Conservation (phyloP, 2,329 filamentous ascomycete genomes). For the Aurifilum marmelostoma region DNA sequence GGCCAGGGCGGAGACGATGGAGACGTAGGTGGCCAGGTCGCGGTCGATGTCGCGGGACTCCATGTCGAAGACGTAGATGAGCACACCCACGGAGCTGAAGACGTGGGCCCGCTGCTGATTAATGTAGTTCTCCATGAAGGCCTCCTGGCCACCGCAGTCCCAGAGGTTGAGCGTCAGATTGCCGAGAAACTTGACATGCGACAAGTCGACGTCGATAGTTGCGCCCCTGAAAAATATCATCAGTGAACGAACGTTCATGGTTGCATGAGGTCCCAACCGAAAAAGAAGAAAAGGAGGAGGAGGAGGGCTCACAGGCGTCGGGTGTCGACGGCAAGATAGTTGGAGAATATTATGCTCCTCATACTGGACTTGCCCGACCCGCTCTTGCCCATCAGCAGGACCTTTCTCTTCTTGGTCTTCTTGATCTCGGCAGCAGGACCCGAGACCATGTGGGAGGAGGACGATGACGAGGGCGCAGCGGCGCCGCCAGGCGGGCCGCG, state of each 20-base stretch:
- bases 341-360: constrained; percentile 98
- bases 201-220: constrained; percentile 97
- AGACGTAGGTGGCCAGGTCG: constrained; percentile 89
- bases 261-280: too few species aligned
- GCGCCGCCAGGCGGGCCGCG: constrained; percentile 9
- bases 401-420: constrained; percentile 84
- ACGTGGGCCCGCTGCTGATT: constrained; percentile 94
- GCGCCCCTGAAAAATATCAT: constrained; percentile 63
- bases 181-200: constrained; percentile 97
- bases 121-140: constrained; percentile 98
- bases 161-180: constrained; percentile 97
- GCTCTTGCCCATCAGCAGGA: constrained; percentile 90
- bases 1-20: constrained; percentile 83
- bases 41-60: constrained; percentile 93
- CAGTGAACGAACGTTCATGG: not conserved
- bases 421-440: constrained; percentile 51
- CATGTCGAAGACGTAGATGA: constrained; percentile 99
- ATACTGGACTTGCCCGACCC: constrained; percentile 98
- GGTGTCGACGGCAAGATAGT: constrained; percentile 97
- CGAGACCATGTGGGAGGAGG: constrained; percentile 38
- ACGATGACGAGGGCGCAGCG: constrained; percentile 20
- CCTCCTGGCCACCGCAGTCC: constrained; percentile 98
- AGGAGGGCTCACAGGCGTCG: constrained; percentile 65
- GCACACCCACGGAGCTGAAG: constrained; percentile 92
- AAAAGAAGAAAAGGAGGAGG: not conserved